Evolutionary conservation across 768 basidiomycete species (phyloP).

Genomic region (Phaeotremella skinneri): DNA sequence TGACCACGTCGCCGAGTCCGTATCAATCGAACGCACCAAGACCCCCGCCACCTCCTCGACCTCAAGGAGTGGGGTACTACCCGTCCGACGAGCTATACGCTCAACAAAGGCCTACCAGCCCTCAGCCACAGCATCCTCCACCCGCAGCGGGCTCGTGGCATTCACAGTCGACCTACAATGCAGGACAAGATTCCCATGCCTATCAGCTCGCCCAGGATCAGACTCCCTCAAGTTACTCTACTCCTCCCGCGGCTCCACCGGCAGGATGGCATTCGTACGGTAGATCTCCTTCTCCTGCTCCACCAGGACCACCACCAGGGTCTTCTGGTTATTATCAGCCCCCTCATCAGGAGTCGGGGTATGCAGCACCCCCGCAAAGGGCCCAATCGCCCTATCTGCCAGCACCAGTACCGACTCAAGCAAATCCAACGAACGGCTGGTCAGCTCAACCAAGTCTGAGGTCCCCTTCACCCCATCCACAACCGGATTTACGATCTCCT

Average conservation of each 20-base stretch:
- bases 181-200: not conserved
- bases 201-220: constrained; percentile 5
- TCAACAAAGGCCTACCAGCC: constrained; percentile 17
- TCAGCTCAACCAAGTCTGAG: not conserved
- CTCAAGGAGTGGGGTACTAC: constrained; percentile 36
- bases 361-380: not conserved
- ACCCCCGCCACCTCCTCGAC: constrained; percentile 31
- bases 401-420: not conserved
- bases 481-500: not conserved
- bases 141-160: constrained; percentile 8
- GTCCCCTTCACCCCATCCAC: constrained; percentile 14
- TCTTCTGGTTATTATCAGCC: not conserved
- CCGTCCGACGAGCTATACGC: constrained; percentile 46
- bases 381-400: constrained; percentile 2
- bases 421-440: not conserved
- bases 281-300: constrained; percentile 17
- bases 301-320: not conserved
- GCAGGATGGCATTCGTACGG: constrained; percentile 2
- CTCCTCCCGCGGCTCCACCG: constrained; percentile 6
- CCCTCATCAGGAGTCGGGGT: not conserved
- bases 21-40: constrained; percentile 19
- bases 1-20: constrained; percentile 24
- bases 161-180: constrained; percentile 2
- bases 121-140: constrained; percentile 9
- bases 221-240: constrained; percentile 3